These are phyloP conservation scores for Jaenimonas drosophilae DNA, from an alignment of 208 protist genomes.

Conservation along the genomic window DNA sequence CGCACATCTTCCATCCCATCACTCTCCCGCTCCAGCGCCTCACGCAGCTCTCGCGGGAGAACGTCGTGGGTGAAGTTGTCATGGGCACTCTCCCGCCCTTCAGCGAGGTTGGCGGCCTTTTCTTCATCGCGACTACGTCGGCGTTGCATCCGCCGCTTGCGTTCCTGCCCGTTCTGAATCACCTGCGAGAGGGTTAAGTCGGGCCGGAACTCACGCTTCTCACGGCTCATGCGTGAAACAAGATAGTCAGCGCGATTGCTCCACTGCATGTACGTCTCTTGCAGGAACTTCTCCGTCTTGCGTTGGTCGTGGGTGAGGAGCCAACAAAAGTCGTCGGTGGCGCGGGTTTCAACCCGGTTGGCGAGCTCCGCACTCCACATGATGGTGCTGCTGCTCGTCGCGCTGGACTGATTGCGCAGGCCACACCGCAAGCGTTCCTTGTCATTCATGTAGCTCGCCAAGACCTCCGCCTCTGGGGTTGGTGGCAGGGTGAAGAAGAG, in stretches of 20 bases:
- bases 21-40: constrained; percentile 75
- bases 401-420: constrained; percentile 54
- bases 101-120: constrained; percentile 25
- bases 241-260: constrained; percentile 83
- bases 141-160: constrained; percentile 76
- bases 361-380: constrained; percentile 62
- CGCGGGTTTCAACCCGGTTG: constrained; percentile 32
- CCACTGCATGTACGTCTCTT: constrained; percentile 83
- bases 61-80: constrained; percentile 83
- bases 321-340: constrained; percentile 75
- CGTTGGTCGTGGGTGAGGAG: constrained; percentile 53
- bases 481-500: constrained; percentile 58
- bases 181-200: constrained; percentile 76
- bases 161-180: constrained; percentile 75
- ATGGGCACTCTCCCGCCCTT: constrained; percentile 52
- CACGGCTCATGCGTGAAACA: constrained; percentile 73
- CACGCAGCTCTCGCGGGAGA: constrained; percentile 73
- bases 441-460: constrained; percentile 84
- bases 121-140: constrained; percentile 24
- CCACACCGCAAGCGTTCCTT: constrained; percentile 68
- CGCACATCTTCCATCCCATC: constrained; percentile 87
- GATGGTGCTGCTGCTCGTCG: constrained; percentile 36
- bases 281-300: constrained; percentile 72
- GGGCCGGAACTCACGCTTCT: constrained; percentile 80
- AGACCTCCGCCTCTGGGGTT: constrained; percentile 41